Conservation (phyloP, 23 red algal genomes). For the Gracilariopsis chorda region DNA sequence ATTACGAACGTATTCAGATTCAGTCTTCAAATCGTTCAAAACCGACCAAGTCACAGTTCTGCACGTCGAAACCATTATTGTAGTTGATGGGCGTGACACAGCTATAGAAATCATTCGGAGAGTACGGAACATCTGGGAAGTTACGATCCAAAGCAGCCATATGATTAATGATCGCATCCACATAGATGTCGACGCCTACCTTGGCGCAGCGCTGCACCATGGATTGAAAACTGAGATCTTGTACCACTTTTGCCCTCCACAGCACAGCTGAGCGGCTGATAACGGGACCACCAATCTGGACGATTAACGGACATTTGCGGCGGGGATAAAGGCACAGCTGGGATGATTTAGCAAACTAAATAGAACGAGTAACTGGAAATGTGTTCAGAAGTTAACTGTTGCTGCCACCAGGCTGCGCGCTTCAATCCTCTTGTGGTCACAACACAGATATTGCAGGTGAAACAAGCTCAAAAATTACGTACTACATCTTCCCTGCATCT, state of each 20-base stretch:
- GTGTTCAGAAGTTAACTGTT: no score
- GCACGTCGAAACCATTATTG: neutral
- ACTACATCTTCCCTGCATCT: no score
- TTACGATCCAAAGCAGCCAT: neutral
- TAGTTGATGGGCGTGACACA: slow-evolving; percentile 7
- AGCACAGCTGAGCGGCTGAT: neutral
- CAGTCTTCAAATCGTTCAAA: slow-evolving; percentile 3
- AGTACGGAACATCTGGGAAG: neutral
- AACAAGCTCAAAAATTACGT: no score
- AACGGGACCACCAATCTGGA: slow-evolving; percentile 13
- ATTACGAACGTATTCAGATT: neutral
- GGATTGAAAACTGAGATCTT: neutral
- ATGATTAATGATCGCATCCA: slow-evolving; percentile 23
- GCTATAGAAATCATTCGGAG: neutral
- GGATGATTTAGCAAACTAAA: no score
- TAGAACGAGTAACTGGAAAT: no score
- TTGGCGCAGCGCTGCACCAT: slow-evolving; percentile 12
- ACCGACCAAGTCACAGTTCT: slow-evolving; percentile 15
- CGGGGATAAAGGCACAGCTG: neutral
- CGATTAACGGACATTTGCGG: neutral
- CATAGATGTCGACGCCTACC: slow-evolving; percentile 14
- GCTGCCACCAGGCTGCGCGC: no score
- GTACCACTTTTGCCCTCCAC: slow-evolving; percentile 6
- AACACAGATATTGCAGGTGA: no score
- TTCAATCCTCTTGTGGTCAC: no score